Conservation (phyloP, 75 land plant species). For the Sequoia sempervirens region DNA sequence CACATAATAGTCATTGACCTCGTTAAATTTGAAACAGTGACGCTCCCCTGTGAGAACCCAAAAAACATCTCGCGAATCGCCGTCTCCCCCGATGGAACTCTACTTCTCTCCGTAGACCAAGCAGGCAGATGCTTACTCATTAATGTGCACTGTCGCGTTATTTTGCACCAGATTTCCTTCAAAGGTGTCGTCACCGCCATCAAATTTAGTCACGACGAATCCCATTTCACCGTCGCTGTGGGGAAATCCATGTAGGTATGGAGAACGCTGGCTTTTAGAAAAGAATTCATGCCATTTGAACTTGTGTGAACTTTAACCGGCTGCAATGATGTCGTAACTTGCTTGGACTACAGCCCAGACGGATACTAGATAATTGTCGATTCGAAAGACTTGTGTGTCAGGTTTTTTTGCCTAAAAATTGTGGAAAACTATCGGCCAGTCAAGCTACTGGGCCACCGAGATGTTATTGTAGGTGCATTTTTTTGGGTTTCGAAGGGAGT, state of each 20-base stretch:
- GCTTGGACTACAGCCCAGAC: conserved; percentile 80
- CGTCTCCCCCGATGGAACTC: conserved; percentile 67
- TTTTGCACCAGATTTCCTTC: conserved; percentile 79
- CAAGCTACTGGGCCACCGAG: conserved; percentile 70
- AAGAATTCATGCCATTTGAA: conserved; percentile 79
- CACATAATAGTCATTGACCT: conserved; percentile 85
- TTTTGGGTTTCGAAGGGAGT: conserved; percentile 39
- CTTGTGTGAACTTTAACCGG: conserved; percentile 58
- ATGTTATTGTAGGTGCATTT: conserved; percentile 58
- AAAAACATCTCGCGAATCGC: conserved; percentile 68
- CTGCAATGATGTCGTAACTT: conserved; percentile 49
- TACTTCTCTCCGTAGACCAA: conserved; percentile 74
- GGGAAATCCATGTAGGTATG: conserved; percentile 82
- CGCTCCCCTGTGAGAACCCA: conserved; percentile 68
- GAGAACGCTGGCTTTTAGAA: conserved; percentile 74
- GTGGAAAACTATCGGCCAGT: conserved; percentile 36
- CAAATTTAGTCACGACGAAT: conserved; percentile 70
- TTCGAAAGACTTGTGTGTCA: conserved; percentile 73
- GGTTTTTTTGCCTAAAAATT: conserved; percentile 42
- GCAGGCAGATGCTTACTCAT: conserved; percentile 51
- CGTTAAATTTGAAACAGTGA: conserved; percentile 47
- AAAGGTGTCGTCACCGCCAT: conserved; percentile 60
- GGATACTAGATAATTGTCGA: conserved; percentile 75
- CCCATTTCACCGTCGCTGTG: conserved; percentile 65
- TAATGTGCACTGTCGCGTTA: conserved; percentile 61